A percentile compares a stretch with the other conserved stretches of the same genome.
These are phyloP conservation scores for Diospyros lotus DNA, from an alignment of 148 eudicot species.

Conservation along the genomic window DNA sequence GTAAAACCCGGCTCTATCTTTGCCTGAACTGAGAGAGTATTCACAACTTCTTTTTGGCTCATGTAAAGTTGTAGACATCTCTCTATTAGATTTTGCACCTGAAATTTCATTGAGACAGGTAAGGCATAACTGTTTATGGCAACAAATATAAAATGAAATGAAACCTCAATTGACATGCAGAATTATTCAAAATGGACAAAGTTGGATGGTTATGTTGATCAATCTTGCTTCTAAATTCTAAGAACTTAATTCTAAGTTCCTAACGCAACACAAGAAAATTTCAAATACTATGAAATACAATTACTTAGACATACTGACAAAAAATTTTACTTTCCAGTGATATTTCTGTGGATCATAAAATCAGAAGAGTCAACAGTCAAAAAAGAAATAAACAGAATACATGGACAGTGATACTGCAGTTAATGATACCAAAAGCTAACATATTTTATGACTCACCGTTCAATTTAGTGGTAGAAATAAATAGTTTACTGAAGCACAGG, in stretches of 20 bases:
- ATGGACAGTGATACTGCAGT: too few species aligned
- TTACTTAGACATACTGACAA: too few species aligned
- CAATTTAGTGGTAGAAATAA: too few species aligned
- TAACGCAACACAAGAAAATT: too few species aligned
- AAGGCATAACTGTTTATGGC: not conserved
- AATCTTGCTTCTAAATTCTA: not conserved
- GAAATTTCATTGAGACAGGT: conserved; percentile 10
- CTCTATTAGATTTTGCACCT: conserved; percentile 96
- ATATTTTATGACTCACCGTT: too few species aligned
- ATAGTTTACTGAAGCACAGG: too few species aligned
- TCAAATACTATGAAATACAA: too few species aligned
- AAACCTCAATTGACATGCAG: not conserved
- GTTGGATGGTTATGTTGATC: not conserved
- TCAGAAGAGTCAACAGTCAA: too few species aligned
- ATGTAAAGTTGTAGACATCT: conserved; percentile 80
- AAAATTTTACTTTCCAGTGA: too few species aligned
- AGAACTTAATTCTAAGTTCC: not conserved
- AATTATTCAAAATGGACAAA: not conserved
- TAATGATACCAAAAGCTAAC: too few species aligned
- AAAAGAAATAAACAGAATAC: too few species aligned
- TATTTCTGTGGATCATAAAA: too few species aligned
- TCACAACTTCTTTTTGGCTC: conserved; percentile 72
- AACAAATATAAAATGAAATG: not conserved
- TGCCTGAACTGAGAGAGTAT: conserved; percentile 55
- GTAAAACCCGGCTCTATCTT: conserved; percentile 73